Percentiles rank a stretch among this genome's conserved stretches.
These are phyloP conservation scores for Arthroderma sp. DNA, from an alignment of 2,329 filamentous ascomycete genomes.

Conservation along the genomic window DNA sequence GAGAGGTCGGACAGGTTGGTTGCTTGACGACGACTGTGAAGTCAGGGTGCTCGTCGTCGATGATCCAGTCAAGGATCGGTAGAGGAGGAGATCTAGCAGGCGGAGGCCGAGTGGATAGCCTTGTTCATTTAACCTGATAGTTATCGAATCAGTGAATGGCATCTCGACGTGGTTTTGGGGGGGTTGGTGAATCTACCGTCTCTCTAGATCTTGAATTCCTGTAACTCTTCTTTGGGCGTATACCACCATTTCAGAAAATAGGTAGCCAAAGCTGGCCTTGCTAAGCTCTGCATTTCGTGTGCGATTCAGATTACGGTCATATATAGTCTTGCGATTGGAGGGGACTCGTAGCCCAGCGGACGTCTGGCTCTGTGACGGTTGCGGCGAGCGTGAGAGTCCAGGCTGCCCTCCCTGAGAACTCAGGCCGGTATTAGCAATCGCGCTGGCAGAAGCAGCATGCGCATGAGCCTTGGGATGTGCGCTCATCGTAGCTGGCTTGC, in stretches of 20 bases:
- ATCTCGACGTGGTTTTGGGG: background rate
- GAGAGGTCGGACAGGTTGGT: constrained; percentile 61
- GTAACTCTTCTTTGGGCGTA: constrained; percentile 87
- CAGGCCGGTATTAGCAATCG: constrained; percentile 1
- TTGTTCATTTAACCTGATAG: constrained; percentile 66
- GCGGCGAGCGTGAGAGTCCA: background rate
- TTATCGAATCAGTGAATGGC: background rate
- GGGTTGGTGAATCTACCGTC: constrained; percentile 45
- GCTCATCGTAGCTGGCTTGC: constrained; percentile 6
- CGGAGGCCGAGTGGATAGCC: constrained; percentile 90
- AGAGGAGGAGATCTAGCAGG: constrained; percentile 87
- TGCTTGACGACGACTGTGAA: constrained; percentile 52
- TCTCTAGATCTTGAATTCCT: constrained; percentile 86
- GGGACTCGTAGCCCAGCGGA: constrained; percentile 64
- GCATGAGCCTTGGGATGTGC: constrained; percentile 10
- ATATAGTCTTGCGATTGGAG: constrained; percentile 92
- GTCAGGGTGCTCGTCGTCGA: constrained; percentile 72
- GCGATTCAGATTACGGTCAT: constrained; percentile 87
- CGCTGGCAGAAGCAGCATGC: constrained; percentile 14
- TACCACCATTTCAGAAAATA: constrained; percentile 92
- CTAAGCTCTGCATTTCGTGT: constrained; percentile 79
- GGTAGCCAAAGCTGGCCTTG: constrained; percentile 85
- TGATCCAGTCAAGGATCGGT: constrained; percentile 67
- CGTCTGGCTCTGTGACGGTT: constrained; percentile 15
- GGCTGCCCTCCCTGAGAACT: background rate